These are phyloP conservation scores for Kokia cookei DNA, from an alignment of 441 rosid genomes.

Conservation along the genomic window DNA sequence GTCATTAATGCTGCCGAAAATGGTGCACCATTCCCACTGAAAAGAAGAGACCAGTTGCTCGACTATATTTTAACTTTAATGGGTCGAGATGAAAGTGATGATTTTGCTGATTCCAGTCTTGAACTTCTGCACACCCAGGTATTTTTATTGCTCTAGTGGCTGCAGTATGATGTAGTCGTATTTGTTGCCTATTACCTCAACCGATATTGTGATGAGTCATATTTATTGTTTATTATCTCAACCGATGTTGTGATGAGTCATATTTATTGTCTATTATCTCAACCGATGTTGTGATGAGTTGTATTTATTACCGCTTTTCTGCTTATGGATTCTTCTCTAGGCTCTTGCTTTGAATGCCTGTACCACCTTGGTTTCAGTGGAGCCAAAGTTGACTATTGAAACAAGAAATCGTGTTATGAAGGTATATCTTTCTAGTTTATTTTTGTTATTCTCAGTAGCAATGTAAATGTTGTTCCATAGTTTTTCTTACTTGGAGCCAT, in stretches of 20 bases:
- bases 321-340: constrained; percentile 42
- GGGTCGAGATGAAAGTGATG: constrained; percentile 90
- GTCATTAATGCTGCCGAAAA: constrained; percentile 94
- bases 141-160: constrained; percentile 17
- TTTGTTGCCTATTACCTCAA: background rate
- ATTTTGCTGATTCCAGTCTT: constrained; percentile 83
- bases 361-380: constrained; percentile 96
- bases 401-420: constrained; percentile 94
- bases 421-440: constrained; percentile 39
- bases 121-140: constrained; percentile 94
- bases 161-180: constrained; percentile 1
- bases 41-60: constrained; percentile 83
- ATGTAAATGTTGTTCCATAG: background rate
- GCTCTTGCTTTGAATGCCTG: constrained; percentile 97
- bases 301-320: background rate
- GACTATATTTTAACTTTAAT: constrained; percentile 93
- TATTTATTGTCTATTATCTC: background rate
- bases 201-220: background rate
- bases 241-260: background rate
- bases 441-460: background rate
- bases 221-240: background rate
- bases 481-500: constrained; percentile 3
- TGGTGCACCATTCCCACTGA: constrained; percentile 85
- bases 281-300: background rate
- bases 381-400: constrained; percentile 90